These are phyloP conservation scores for Fistulinella prunicolor DNA, from an alignment of 768 basidiomycete species.

Conservation along the genomic window DNA sequence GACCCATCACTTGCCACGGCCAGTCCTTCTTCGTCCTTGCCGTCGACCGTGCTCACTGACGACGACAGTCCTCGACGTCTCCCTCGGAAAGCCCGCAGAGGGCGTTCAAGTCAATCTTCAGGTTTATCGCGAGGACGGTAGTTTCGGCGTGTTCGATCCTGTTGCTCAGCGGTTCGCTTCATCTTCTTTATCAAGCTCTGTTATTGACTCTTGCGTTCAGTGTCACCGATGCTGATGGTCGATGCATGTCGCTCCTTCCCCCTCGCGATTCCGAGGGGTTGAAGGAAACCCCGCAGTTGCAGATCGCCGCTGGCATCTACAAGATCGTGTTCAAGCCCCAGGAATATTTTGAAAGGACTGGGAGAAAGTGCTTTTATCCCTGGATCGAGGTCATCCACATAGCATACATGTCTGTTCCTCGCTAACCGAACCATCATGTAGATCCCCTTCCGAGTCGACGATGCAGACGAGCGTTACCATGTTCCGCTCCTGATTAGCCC, in stretches of 20 bases:
- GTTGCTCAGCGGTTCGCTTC: constrained; percentile 57
- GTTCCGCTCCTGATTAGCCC: constrained; percentile 91
- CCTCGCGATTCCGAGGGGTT: constrained; percentile 45
- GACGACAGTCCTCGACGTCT: constrained; percentile 75
- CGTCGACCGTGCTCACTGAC: constrained; percentile 1
- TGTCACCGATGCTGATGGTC: constrained; percentile 75
- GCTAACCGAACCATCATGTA: constrained; percentile 28
- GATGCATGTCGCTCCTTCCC: constrained; percentile 75
- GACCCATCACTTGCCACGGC: constrained; percentile 94
- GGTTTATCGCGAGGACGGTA: constrained; percentile 38
- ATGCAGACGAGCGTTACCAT: constrained; percentile 82
- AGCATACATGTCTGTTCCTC: not conserved
- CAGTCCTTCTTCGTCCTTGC: constrained; percentile 13
- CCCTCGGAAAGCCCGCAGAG: constrained; percentile 75
- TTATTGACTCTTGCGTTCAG: constrained; percentile 36
- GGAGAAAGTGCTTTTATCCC: constrained; percentile 79
- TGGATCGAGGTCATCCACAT: constrained; percentile 71
- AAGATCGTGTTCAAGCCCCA: constrained; percentile 85
- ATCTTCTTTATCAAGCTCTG: not conserved
- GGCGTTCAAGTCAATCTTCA: constrained; percentile 67
- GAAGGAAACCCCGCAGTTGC: constrained; percentile 36
- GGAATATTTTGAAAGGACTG: constrained; percentile 68
- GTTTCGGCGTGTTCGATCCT: constrained; percentile 46
- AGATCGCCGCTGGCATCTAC: constrained; percentile 55
- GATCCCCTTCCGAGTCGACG: constrained; percentile 76